Evolutionary conservation across 2,329 filamentous ascomycete species (phyloP).

Genomic region (Davidsoniella virescens): DNA sequence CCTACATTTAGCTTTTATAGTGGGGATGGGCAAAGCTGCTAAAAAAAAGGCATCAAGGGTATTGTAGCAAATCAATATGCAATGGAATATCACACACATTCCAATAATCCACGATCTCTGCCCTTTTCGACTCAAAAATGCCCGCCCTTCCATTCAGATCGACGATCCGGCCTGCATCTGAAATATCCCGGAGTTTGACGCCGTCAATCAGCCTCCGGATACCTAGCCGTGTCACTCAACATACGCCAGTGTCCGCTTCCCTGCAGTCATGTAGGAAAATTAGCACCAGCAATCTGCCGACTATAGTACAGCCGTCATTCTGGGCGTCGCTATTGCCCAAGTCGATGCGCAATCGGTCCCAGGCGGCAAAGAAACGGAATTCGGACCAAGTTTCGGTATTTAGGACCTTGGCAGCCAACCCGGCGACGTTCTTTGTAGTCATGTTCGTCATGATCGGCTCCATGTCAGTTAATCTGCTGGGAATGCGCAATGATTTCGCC

Average conservation of each 20-base stretch:
- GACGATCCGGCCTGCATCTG: not conserved
- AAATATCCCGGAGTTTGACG: not conserved
- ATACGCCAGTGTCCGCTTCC: not conserved
- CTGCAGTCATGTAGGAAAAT: not conserved
- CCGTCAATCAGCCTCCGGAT: no score
- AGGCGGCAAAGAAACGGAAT: not conserved
- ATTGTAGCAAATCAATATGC: not conserved
- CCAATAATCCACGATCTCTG: not conserved
- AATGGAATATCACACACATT: not conserved
- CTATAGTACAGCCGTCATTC: slow-evolving; percentile 40
- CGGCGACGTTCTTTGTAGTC: slow-evolving; percentile 65
- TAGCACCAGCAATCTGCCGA: slow-evolving; percentile 27
- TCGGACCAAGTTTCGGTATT: slow-evolving; percentile 16
- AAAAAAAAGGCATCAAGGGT: no score
- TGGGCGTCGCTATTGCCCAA: slow-evolving; percentile 58
- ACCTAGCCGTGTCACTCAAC: no score
- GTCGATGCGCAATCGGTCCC: slow-evolving; percentile 28
- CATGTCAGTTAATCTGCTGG: slow-evolving; percentile 86
- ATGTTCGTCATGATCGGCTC: slow-evolving; percentile 82
- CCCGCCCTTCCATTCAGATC: not conserved
- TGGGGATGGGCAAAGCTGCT: no score
- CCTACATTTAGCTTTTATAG: no score
- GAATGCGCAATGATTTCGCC: slow-evolving; percentile 57
- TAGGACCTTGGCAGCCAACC: slow-evolving; percentile 33
- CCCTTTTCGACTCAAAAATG: not conserved